Base-by-base conservation (phyloP, 495 filamentous ascomycete species). In the Aspergillus funiculosus region DNA sequence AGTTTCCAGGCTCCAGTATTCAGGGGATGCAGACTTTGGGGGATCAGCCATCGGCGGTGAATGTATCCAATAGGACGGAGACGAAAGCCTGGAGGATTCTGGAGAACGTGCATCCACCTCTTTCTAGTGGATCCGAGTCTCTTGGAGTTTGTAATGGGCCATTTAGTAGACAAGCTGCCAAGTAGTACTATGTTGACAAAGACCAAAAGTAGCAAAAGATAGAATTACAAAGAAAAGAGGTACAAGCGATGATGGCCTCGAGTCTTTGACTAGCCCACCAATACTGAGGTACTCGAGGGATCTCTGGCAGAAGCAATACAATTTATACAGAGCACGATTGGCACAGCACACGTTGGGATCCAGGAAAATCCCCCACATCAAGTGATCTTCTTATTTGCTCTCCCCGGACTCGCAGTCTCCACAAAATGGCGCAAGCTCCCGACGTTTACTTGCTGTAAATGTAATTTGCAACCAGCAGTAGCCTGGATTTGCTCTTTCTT, bases 361-460 rank as follows among this genome's bases (percentile, higher is more conserved):
- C 46, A 52, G 43, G 54, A 45, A 57, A 57, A 57, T 53, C 54
- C 54, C 54, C 54, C 54, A 57, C 54, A 53, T 43, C 34, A 51
- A 46, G 17, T 28, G 31, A 9, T 14, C 21, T 9, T 17, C 20
- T 24, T 46, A 29, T 27, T 9, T 47, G 47, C 41, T 48, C 38
- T 48, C 46, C 50, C 43, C 46, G 36, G 46, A 48, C 50, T 39
- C 46, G 36, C 37, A 48, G 20, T 52, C 54, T 32, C 54, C 54
- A 53, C 54, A 57, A 48, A 44, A 51, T 52, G 36, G 41, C 48
- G 35, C 44, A 56, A 31, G 39, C 48, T 45, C 37, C 25, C n/a
- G n/a, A n/a, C n/a, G n/a, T n/a, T n/a, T n/a, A n/a, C n/a, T n/a
- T n/a, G n/a, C n/a, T n/a, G n/a, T n/a, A n/a, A n/a, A n/a, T n/a